Percentiles rank a stretch among this genome's conserved stretches.
These are phyloP conservation scores for Phaeosphaeria sp. DNA, from an alignment of 2,329 filamentous ascomycete genomes.

Conservation along the genomic window DNA sequence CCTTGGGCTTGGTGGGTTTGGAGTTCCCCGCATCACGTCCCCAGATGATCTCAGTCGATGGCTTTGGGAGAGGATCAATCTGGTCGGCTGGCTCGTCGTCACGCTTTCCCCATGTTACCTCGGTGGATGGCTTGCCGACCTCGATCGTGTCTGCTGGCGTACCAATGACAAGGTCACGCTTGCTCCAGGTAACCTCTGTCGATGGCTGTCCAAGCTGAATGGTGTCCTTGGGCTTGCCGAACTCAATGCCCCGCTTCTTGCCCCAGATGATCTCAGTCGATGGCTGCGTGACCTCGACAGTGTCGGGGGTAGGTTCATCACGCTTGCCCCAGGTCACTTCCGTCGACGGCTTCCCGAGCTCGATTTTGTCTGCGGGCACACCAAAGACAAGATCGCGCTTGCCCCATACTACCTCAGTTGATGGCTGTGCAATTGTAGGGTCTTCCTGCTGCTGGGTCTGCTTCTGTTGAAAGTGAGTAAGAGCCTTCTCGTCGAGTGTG, in stretches of 20 bases:
- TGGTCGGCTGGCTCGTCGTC: conserved; percentile 8
- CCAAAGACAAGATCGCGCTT: conserved; percentile 13
- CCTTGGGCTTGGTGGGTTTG: conserved; percentile 9
- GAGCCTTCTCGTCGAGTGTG: not conserved
- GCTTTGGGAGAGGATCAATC: conserved; percentile 17
- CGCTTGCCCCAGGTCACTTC: conserved; percentile 24
- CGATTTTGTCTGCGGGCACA: conserved; percentile 12
- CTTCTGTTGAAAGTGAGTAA: conserved; percentile 7
- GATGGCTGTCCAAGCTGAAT: conserved; percentile 23
- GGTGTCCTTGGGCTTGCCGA: conserved; percentile 7
- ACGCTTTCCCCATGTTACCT: conserved; percentile 29
- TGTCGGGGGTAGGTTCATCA: not conserved
- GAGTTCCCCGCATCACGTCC: conserved; percentile 5
- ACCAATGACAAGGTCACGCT: conserved; percentile 5
- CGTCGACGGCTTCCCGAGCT: conserved; percentile 21
- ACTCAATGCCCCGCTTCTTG: conserved; percentile 12
- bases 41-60: conserved; percentile 24
- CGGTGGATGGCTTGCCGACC: conserved; percentile 20
- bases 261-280: conserved; percentile 20
- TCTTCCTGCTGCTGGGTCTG: conserved; percentile 1
- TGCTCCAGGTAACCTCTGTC: conserved; percentile 24
- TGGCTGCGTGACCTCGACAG: conserved; percentile 2
- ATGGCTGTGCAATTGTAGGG: conserved; percentile 16
- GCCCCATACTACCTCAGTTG: conserved; percentile 19
- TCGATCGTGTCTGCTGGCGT: conserved; percentile 13